phyloP scores from a whole-genome alignment of 148 eudicot genomes.

The Spergularia bocconei region DNA sequence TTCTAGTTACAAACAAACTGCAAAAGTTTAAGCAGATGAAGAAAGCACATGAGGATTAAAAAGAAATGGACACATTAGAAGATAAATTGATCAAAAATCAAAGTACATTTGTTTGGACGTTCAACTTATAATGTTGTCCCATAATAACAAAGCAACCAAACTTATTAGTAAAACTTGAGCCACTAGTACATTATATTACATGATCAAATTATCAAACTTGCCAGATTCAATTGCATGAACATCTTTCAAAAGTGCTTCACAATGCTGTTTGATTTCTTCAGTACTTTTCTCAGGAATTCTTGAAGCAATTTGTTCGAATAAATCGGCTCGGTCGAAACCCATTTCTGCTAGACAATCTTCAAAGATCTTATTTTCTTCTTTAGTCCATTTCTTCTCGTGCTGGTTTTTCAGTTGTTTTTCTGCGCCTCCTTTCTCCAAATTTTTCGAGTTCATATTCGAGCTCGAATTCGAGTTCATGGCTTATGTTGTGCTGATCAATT shows the following conservation, averaged over 20 bases:
- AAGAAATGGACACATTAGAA: no score
- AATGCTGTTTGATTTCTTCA: constrained; percentile 20
- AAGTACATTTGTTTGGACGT: neutral
- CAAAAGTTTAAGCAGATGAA: no score
- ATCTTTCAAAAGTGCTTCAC: constrained; percentile 10
- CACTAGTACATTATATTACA: neutral
- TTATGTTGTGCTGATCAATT: neutral
- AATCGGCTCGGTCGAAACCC: neutral
- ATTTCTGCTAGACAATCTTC: constrained; percentile 13
- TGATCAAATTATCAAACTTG: constrained; percentile 11
- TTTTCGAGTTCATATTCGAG: constrained; percentile 5
- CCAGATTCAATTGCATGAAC: constrained; percentile 15
- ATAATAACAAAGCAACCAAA: neutral
- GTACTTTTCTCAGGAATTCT: constrained; percentile 11
- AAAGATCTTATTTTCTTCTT: constrained; percentile 19
- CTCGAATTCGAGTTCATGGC: constrained; percentile 8
- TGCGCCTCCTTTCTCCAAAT: neutral
- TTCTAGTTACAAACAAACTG: no score
- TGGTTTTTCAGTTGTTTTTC: neutral
- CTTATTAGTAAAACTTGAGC: neutral
- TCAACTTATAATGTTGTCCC: no score
- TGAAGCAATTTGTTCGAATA: constrained; percentile 6
- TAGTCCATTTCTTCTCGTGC: constrained; percentile 13
- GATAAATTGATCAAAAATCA: no score
- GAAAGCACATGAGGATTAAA: no score